phyloP scores from a whole-genome alignment of 116 monocot genomes.

The Trichopus zeylanicus region DNA sequence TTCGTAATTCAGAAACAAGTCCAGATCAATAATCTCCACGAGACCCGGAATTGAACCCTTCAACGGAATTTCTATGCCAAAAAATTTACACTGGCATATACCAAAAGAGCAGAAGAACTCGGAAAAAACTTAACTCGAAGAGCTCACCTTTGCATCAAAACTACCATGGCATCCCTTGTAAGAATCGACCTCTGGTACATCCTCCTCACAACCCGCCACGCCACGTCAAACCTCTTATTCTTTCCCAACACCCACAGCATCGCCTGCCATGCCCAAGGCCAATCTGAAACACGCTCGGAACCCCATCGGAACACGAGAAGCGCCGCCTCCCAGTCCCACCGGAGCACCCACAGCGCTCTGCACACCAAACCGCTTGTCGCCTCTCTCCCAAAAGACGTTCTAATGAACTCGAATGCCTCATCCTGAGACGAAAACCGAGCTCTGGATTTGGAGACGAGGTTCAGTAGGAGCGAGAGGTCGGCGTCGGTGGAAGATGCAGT shows the following conservation, averaged over 20 bases:
- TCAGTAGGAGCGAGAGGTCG: constrained; percentile 31
- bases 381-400: constrained; percentile 10
- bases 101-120: background rate
- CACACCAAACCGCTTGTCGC: constrained; percentile 27
- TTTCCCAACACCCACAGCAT: constrained; percentile 50
- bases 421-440: constrained; percentile 15
- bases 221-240: constrained; percentile 41
- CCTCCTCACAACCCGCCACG: constrained; percentile 42
- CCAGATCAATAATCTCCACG: background rate
- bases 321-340: constrained; percentile 48
- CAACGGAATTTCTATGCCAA: too few species aligned
- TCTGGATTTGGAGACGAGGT: constrained; percentile 25
- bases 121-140: background rate
- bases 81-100: too few species aligned
- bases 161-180: constrained; percentile 30
- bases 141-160: constrained; percentile 61
- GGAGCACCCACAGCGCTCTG: constrained; percentile 48
- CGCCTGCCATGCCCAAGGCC: constrained; percentile 44
- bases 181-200: constrained; percentile 39
- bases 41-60: background rate
- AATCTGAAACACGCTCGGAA: constrained; percentile 22
- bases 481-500: background rate
- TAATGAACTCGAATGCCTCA: constrained; percentile 30
- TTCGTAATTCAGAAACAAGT: background rate
- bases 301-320: constrained; percentile 52